These are phyloP conservation scores for Rubroshorea leprosula DNA, from an alignment of 345 rosid species.

Conservation along the genomic window DNA sequence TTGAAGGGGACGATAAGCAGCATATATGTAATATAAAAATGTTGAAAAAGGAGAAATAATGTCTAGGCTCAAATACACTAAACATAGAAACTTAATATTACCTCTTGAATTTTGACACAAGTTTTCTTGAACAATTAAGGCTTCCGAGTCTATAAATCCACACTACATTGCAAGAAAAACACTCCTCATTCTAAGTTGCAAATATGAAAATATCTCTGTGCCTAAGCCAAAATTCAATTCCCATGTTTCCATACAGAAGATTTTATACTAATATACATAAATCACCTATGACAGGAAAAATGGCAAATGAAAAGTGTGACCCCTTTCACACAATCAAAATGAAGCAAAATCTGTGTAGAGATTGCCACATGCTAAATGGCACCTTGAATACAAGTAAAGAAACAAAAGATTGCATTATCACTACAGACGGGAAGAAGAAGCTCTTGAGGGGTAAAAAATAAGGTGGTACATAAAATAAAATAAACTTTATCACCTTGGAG, in stretches of 20 bases:
- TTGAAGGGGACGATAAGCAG: no score
- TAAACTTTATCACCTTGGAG: conserved; percentile 10
- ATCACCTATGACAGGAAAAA: conserved; percentile 19
- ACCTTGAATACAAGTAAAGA: conserved; percentile 3
- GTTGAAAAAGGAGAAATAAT: no score
- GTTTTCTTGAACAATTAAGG: no score
- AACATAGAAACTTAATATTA: no score
- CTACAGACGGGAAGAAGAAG: conserved; percentile 29
- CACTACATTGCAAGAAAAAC: conserved; percentile 1
- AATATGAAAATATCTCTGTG: not conserved
- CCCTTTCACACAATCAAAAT: conserved; percentile 19
- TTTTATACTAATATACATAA: conserved; percentile 46
- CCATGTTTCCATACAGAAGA: conserved; percentile 34
- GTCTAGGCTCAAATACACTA: no score
- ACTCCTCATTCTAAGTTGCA: conserved; percentile 11
- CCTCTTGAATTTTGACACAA: no score
- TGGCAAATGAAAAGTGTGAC: conserved; percentile 11
- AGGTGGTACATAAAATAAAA: conserved; percentile 10
- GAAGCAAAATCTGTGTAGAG: conserved; percentile 24
- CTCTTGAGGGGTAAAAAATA: conserved; percentile 19
- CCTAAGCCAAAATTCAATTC: conserved; percentile 31
- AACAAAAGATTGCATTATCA: conserved; percentile 20
- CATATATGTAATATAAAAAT: no score
- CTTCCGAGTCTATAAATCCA: no score
- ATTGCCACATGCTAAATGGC: conserved; percentile 21